phyloP scores from a whole-genome alignment of 2,329 filamentous ascomycete genomes.

The Pestalotiopsis fici region DNA sequence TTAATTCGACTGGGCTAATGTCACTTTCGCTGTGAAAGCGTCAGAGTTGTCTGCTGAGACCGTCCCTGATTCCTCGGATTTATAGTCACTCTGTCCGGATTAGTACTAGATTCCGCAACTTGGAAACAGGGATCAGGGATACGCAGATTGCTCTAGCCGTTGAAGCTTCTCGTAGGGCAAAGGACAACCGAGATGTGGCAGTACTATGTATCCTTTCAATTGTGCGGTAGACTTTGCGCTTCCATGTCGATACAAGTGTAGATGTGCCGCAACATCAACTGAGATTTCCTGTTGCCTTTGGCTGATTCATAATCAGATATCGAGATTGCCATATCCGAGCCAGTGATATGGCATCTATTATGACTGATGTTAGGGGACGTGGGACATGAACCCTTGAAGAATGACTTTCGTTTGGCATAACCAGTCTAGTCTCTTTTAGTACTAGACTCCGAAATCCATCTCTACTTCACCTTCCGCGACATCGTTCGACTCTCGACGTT shows the following conservation, averaged over 20 bases:
- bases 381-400: not conserved
- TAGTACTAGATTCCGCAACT: not conserved
- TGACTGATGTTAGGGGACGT: not conserved
- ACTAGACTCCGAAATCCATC: constrained; percentile 4
- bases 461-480: not conserved
- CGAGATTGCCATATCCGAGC: not conserved
- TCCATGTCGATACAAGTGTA: not conserved
- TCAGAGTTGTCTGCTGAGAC: not conserved
- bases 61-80: not conserved
- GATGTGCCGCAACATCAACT: not conserved
- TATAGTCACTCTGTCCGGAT: not conserved
- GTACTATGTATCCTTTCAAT: not conserved
- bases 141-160: not conserved
- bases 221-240: not conserved
- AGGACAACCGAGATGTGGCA: not conserved
- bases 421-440: constrained; percentile 11
- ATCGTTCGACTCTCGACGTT: not conserved
- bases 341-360: not conserved
- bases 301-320: not conserved
- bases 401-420: not conserved
- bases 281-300: not conserved
- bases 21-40: not conserved
- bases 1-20: not conserved
- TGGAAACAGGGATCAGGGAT: not conserved
- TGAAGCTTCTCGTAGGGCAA: not conserved